Percentiles rank a stretch among this genome's conserved stretches.
phyloP scores from a whole-genome alignment of 2,329 filamentous ascomycete genomes.

The Zymoseptoria tritici region DNA sequence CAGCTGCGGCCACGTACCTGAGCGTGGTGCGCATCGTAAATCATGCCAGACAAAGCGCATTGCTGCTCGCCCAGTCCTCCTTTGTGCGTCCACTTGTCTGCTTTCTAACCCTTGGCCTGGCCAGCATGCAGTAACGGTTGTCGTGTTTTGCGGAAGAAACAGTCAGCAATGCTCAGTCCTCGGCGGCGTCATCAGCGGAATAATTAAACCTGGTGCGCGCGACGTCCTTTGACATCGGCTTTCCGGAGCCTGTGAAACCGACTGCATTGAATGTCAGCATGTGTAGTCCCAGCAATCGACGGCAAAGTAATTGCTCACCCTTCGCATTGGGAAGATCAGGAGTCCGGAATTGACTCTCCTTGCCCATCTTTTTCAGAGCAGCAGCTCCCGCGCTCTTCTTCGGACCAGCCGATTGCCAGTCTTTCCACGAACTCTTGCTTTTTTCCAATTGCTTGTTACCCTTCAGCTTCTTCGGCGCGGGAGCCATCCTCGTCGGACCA shows the following conservation, averaged over 20 bases:
- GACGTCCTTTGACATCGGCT: conserved; percentile 85
- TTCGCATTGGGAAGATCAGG: conserved; percentile 77
- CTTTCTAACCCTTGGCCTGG: too few relatives aligned
- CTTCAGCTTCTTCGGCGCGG: conserved; percentile 68
- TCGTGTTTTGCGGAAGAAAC: neutral
- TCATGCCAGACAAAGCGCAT: too few relatives aligned
- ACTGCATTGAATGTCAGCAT: conserved; percentile 48
- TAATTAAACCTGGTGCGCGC: conserved; percentile 24
- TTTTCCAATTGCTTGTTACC: conserved; percentile 87
- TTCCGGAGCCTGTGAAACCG: conserved; percentile 91
- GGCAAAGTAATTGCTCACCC: conserved; percentile 50
- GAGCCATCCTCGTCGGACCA: conserved; percentile 38
- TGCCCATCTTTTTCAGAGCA: conserved; percentile 19
- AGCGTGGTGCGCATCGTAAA: too few relatives aligned
- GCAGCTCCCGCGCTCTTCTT: conserved; percentile 23
- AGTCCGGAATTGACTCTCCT: conserved; percentile 43
- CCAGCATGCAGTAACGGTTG: neutral
- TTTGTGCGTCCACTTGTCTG: too few relatives aligned
- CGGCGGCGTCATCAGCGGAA: conserved; percentile 11
- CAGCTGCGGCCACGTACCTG: too few relatives aligned
- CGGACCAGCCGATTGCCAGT: conserved; percentile 67
- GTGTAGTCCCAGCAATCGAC: conserved; percentile 1
- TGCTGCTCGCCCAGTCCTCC: too few relatives aligned
- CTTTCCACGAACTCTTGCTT: conserved; percentile 89
- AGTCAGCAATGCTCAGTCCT: conserved; percentile 11